These are phyloP conservation scores for Lentinula boryana DNA, from an alignment of 768 basidiomycete species.

Conservation along the genomic window DNA sequence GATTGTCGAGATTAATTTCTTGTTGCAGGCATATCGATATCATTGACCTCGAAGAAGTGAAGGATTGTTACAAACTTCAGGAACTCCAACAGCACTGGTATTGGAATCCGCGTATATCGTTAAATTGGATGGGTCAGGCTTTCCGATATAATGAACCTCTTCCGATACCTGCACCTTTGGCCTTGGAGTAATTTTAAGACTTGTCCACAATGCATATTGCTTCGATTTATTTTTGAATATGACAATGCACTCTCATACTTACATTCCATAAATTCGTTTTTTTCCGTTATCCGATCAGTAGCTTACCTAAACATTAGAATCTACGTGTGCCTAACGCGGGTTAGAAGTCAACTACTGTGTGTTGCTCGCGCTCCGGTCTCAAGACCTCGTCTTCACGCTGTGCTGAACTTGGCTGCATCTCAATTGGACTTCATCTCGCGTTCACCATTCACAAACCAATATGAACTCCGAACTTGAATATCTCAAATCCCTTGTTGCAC, in stretches of 20 bases:
- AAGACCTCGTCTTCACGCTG: background rate
- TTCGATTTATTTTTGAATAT: no score
- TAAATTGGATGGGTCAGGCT: background rate
- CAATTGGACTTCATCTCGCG: background rate
- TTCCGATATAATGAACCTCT: background rate
- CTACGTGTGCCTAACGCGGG: no score
- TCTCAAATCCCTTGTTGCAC: conserved; percentile 86
- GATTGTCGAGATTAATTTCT: background rate
- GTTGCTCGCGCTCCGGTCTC: background rate
- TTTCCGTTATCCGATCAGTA: no score
- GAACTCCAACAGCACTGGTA: background rate
- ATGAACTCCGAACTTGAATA: conserved; percentile 69
- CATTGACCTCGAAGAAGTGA: background rate
- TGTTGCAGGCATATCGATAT: background rate
- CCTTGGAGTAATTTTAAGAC: no score
- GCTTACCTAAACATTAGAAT: no score
- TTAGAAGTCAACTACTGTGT: background rate
- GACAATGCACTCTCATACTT: no score
- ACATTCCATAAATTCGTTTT: no score
- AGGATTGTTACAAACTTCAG: background rate
- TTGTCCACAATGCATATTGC: no score
- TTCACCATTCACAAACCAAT: conserved; percentile 20
- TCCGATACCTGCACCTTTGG: background rate
- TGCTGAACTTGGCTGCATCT: background rate
- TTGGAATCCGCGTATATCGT: background rate